phyloP scores from a whole-genome alignment of 2,329 filamentous ascomycete genomes.

The Trichophyton rubrum region DNA sequence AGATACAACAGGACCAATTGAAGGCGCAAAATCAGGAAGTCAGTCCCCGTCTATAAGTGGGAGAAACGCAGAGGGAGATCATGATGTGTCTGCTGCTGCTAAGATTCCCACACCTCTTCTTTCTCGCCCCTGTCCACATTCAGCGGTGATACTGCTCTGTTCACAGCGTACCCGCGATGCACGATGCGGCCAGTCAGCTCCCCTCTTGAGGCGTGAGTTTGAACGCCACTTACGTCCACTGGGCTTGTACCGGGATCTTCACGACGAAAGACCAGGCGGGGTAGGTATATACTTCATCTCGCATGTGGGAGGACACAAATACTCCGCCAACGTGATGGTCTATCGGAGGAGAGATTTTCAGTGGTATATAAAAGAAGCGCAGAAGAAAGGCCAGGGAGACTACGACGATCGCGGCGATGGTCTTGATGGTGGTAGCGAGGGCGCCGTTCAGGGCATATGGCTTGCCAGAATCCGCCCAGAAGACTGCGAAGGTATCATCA shows the following conservation, averaged over 20 bases:
- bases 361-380: constrained; percentile 21
- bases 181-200: constrained; percentile 86
- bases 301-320: constrained; percentile 94
- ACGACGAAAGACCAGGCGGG: constrained; percentile 79
- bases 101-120: constrained; percentile 33
- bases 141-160: constrained; percentile 80
- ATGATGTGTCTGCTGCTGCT: not conserved
- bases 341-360: constrained; percentile 52
- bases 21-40: not conserved
- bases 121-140: constrained; percentile 62
- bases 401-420: constrained; percentile 4
- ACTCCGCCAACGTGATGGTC: constrained; percentile 84
- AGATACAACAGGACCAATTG: not conserved
- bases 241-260: constrained; percentile 71
- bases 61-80: not conserved
- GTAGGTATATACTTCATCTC: constrained; percentile 95
- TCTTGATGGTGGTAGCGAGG: constrained; percentile 29
- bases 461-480: constrained; percentile 71
- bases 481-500: constrained; percentile 84
- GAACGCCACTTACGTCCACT: constrained; percentile 77
- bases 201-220: constrained; percentile 74
- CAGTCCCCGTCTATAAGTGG: not conserved
- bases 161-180: constrained; percentile 90
- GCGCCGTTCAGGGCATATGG: constrained; percentile 85
- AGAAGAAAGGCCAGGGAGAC: constrained; percentile 22